Base-by-base conservation (phyloP, 495 filamentous ascomycete genomes). In the Penicillium argentinense region DNA sequence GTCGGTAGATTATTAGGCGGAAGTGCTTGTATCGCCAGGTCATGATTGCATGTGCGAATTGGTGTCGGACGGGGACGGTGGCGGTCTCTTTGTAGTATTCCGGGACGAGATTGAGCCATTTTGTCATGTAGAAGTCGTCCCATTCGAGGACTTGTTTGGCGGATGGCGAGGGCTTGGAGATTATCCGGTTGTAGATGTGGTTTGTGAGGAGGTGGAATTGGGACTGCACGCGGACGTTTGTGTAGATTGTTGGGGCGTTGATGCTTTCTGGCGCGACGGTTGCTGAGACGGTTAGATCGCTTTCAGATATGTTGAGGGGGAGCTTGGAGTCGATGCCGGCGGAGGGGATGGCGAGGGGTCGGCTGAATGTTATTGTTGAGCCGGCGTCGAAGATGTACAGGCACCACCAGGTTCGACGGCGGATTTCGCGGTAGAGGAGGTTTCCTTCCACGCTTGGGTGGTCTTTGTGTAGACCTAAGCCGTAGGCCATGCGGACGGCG, bases 1-100 rank as follows among this genome's bases (percentile, higher is more conserved):
- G 41, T 12, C 41, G 22, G 13, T 43, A 43, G 26, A 43, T 43
- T 16, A 43, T 43, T 11, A 43, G 27, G 17, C 41, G 41, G 28
- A 43, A 33, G 21, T 43, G 41, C 19, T 43, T 43, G 21, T 43
- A 43, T 24, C 41, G 41, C 41, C 41, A 43, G n/a, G 41, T 43
- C 41, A 43, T 43, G 41, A 33, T 43, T 4, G 41, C 26, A 18
- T 43, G 41, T 1, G 41, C 24, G 3, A 43, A 29, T 17, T 12
- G 14, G 21, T 43, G 41, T 14, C 19, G 14, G n/a, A 22, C 27
- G 13, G 28, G 41, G 9, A 43, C 41, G 7, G 7, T 9, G 19
- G 41, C 41, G 26, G 18, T 34, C 16, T 43, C 41, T 25, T 43
- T 43, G 18, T 43, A 43, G 11, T 43, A 43, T 1, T 30, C 26